A percentile compares a stretch with the other conserved stretches of the same genome.
These are phyloP conservation scores for Hypocrella siamensis DNA, from an alignment of 2,329 filamentous ascomycete species.

Conservation along the genomic window DNA sequence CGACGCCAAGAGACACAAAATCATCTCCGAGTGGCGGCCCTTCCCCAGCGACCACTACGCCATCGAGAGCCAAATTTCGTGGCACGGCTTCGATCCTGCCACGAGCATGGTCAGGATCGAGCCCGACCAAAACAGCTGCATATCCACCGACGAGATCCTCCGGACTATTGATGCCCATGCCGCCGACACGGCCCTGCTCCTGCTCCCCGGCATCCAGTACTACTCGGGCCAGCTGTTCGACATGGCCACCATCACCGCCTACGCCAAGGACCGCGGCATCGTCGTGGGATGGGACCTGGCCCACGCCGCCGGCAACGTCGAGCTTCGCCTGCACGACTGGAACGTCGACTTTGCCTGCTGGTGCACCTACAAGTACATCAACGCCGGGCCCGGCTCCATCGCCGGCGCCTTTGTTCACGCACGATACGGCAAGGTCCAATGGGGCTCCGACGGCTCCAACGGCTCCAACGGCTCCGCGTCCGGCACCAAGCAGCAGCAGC, in stretches of 20 bases:
- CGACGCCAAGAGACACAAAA: constrained; percentile 49
- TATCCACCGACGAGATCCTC: constrained; percentile 58
- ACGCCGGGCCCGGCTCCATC: constrained; percentile 69
- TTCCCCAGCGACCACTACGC: constrained; percentile 84
- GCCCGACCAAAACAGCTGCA: constrained; percentile 41
- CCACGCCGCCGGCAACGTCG: constrained; percentile 73
- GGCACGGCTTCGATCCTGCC: constrained; percentile 50
- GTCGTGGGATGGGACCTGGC: constrained; percentile 78
- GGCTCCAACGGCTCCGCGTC: too few relatives aligned
- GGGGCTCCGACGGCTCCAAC: constrained; percentile 17
- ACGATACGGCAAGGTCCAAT: constrained; percentile 44
- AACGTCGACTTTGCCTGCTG: constrained; percentile 81
- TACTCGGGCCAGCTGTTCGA: constrained; percentile 85
- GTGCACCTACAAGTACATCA: constrained; percentile 94
- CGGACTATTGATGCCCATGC: constrained; percentile 61
- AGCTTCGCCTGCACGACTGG: constrained; percentile 70
- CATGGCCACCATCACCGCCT: constrained; percentile 60
- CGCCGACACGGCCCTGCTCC: constrained; percentile 54
- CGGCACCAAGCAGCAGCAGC: too few relatives aligned
- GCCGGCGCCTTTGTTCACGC: constrained; percentile 71
- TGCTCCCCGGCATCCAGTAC: constrained; percentile 81
- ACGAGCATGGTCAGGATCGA: constrained; percentile 61
- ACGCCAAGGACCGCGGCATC: constrained; percentile 58
- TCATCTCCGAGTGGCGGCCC: constrained; percentile 78
- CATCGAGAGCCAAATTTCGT: constrained; percentile 63